Base-by-base conservation (phyloP, 108 stramenopile genomes). In the Cyclotella choctawhatcheeana region DNA sequence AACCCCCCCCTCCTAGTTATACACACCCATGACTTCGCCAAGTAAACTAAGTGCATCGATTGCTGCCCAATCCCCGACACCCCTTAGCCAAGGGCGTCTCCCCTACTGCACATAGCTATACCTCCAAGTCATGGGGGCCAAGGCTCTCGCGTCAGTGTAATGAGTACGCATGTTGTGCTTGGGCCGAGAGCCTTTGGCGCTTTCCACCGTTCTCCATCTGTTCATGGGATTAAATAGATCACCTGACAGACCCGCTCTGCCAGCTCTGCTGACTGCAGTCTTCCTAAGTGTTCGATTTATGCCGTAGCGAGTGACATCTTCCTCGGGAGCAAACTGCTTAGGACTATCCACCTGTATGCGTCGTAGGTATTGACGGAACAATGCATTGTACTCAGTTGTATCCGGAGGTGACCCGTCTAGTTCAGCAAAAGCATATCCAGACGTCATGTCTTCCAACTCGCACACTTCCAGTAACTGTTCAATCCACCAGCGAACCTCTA, bases 401-500 rank as follows among this genome's bases (percentile, higher is more conserved):
- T 31, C 3, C 14, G 47, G 58, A n/a, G 47, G 8, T 25, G 25
- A 2, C n/a, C 54, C 58, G 55, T 47, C 45, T 18, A 44, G 5
- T 16, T 43, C 29, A 30, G n/a, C 58, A 50, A 71, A 71, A 17
- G 60, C 59, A 25, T 40, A 58, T 5, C 71, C 71, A 17, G 12
- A 1, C 0, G 25, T 12, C 5, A 22, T 0, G 0, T 60, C 59
- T 37, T 71, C 71, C 5, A 30, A 1, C 17, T 50, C 34, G 7
- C 50, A 51, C 1, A 71, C 22, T 0, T 29, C 29, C 43, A 62
- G 16, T 30, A 71, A 35, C 43, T 71, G 52, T 0, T 61, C 60
- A 2, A 71, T 5, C 74, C 74, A 75, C 64, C 74, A 75, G 3
- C 74, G 31, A 1, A 40, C 17, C 33, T 75, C 48, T 5, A 75